Percentiles rank a stretch among this genome's conserved stretches.
These are phyloP conservation scores for Zygoascus biomembranicola DNA, from an alignment of 805 yeast species.

Conservation along the genomic window DNA sequence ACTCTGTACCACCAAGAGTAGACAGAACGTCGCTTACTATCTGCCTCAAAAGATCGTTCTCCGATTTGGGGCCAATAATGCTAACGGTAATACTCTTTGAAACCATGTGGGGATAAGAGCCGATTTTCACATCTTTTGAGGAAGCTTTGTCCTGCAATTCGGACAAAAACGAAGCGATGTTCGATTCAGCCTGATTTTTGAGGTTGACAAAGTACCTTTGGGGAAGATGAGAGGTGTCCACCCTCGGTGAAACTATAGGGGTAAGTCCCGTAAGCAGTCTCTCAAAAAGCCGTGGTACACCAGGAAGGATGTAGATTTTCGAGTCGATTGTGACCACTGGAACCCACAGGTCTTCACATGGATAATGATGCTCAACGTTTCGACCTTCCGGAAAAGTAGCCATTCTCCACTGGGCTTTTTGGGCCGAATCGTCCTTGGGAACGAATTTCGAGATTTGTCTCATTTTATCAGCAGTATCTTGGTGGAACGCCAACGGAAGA, in stretches of 20 bases:
- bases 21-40: constrained; percentile 41
- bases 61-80: constrained; percentile 49
- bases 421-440: constrained; percentile 35
- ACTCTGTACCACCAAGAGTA: constrained; percentile 48
- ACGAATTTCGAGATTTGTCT: constrained; percentile 31
- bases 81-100: constrained; percentile 63
- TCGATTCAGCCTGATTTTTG: constrained; percentile 54
- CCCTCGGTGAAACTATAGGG: constrained; percentile 30
- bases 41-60: constrained; percentile 31
- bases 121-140: constrained; percentile 51
- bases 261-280: constrained; percentile 40
- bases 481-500: constrained; percentile 43
- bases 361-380: constrained; percentile 29
- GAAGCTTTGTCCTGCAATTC: constrained; percentile 39
- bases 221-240: constrained; percentile 30
- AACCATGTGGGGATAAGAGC: constrained; percentile 76
- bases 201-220: constrained; percentile 46
- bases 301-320: constrained; percentile 69
- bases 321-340: constrained; percentile 66
- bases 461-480: constrained; percentile 56
- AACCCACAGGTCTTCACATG: constrained; percentile 62
- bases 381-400: constrained; percentile 59
- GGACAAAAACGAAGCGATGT: constrained; percentile 56
- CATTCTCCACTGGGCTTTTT: constrained; percentile 64
- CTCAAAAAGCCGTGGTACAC: constrained; percentile 70